Base-by-base conservation (phyloP, 805 yeast genomes). In the Myxozyma udenii region DNA sequence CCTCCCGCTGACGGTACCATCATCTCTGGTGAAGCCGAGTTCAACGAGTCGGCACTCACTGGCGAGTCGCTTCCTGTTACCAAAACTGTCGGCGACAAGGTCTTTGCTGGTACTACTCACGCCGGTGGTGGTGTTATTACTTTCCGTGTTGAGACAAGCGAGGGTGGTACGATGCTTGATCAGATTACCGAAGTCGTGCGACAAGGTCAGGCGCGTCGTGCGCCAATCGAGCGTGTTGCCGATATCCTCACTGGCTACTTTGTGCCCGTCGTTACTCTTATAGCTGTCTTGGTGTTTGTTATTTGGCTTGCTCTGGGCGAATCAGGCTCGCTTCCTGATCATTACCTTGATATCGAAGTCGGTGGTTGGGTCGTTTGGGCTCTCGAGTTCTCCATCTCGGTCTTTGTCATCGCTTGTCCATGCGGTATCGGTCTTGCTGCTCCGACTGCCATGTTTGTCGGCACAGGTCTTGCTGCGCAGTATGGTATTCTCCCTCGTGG, bases 41-140 rank as follows among this genome's bases (percentile, higher is more conserved):
- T 88, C 66, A 95, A 91, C 66, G 98, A 91, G 71, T 79, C 89
- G 25, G 83, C 95, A 3, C 74, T 91, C 24, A 91, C 97, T 1
- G 98, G 98, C 60, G 98, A 91, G 71, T 60, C 71, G 0, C 66
- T 71, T 14, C 86, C 89, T 1, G 81, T 83, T 12, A 68, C 68
- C 18, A 85, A 79, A 59, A 48, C 53, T 0, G 68, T 70, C 0
- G 90, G 90, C 0, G 87, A 84, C 55, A 85, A 80, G 54, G 72
- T 85, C 1, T 85, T 77, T 67, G 80, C 88, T 0, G 93, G 91
- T 1, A 84, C 91, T 0, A 74, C 83, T 4, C 85, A 84, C 62
- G 69, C 71, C 14, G 88, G 91, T 1, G 72, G 75, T 16, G 71
- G 68, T 4, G 67, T 84, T 0, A 70, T 84, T 3, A 63, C 77